These are phyloP conservation scores for Hemileccinum rubropunctum DNA, from an alignment of 768 basidiomycete genomes.

Conservation along the genomic window DNA sequence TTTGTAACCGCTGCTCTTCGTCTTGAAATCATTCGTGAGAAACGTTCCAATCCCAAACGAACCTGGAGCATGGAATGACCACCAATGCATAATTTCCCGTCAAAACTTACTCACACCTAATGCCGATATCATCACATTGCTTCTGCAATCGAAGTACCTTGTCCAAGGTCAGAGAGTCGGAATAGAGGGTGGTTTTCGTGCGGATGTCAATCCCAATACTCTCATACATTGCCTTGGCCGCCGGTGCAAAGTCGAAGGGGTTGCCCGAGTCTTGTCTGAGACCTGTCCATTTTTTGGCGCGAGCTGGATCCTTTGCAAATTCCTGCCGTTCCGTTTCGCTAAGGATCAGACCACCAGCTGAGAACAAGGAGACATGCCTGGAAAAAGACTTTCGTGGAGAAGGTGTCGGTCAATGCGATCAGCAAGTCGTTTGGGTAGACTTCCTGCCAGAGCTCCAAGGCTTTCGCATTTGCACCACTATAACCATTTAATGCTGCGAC, in stretches of 20 bases:
- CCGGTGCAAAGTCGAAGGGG: slow-evolving; percentile 75
- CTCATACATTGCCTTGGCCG: slow-evolving; percentile 70
- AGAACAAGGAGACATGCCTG: slow-evolving; percentile 41
- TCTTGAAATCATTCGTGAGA: slow-evolving; percentile 84
- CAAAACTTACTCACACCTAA: slow-evolving; percentile 45
- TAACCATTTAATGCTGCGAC: slow-evolving; percentile 86
- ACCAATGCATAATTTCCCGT: background rate
- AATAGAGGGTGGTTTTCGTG: slow-evolving; percentile 76
- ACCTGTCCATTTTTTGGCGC: slow-evolving; percentile 72
- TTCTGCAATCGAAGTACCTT: slow-evolving; percentile 67
- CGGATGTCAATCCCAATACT: slow-evolving; percentile 63
- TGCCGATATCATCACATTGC: slow-evolving; percentile 71
- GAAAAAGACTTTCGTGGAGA: slow-evolving; percentile 85
- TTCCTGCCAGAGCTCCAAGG: slow-evolving; percentile 85
- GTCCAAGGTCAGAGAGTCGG: slow-evolving; percentile 74
- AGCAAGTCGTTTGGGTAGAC: slow-evolving; percentile 57
- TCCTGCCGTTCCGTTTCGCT: slow-evolving; percentile 41
- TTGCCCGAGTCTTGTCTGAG: slow-evolving; percentile 95
- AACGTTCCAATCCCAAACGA: slow-evolving; percentile 93
- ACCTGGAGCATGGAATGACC: slow-evolving; percentile 40
- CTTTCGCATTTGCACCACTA: slow-evolving; percentile 64
- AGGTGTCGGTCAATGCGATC: slow-evolving; percentile 92
- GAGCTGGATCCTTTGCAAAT: slow-evolving; percentile 51
- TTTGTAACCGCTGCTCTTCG: slow-evolving; percentile 38
- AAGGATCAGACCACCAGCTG: background rate